Evolutionary conservation across 768 basidiomycete species (phyloP).

Genomic region (Amanita muscaria): DNA sequence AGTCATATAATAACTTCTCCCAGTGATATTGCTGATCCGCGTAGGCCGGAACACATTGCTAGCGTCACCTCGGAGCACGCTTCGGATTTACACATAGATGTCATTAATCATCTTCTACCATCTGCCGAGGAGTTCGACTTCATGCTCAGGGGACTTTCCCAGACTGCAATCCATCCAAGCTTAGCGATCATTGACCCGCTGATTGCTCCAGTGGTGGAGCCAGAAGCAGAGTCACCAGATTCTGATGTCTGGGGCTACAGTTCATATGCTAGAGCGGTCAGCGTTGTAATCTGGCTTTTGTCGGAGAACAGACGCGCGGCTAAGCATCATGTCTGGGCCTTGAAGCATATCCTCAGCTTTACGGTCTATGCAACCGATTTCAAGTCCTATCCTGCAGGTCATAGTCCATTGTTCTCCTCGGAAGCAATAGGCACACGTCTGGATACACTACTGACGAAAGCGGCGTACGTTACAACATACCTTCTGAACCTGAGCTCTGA

Average conservation of each 20-base stretch:
- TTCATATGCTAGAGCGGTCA: conserved; percentile 53
- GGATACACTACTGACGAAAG: conserved; percentile 33
- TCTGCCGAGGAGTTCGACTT: conserved; percentile 34
- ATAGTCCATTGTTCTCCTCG: conserved; percentile 40
- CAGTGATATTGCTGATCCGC: too few relatives aligned
- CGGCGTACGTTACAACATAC: conserved; percentile 53
- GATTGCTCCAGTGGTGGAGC: conserved; percentile 34
- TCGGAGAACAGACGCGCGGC: conserved; percentile 52
- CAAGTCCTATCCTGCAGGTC: conserved; percentile 39
- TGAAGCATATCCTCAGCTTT: conserved; percentile 63
- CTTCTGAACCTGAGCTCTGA: conserved; percentile 41
- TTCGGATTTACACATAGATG: conserved; percentile 28
- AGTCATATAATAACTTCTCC: conserved; percentile 11
- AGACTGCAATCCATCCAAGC: conserved; percentile 41
- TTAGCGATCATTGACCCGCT: conserved; percentile 53
- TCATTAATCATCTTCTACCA: conserved; percentile 46
- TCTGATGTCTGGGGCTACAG: conserved; percentile 37
- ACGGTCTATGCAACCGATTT: conserved; percentile 56
- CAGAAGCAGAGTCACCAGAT: conserved; percentile 11
- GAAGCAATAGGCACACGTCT: conserved; percentile 26
- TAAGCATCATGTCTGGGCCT: conserved; percentile 49
- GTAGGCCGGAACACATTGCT: conserved; percentile 41
- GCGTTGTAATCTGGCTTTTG: conserved; percentile 48
- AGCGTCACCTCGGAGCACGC: conserved; percentile 25
- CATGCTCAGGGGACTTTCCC: conserved; percentile 37